Evolutionary conservation across 2,329 filamentous ascomycete species (phyloP), one percentile per base, ranked within the genome.

Genomic region (Ascochyta viciae-villosae): DNA sequence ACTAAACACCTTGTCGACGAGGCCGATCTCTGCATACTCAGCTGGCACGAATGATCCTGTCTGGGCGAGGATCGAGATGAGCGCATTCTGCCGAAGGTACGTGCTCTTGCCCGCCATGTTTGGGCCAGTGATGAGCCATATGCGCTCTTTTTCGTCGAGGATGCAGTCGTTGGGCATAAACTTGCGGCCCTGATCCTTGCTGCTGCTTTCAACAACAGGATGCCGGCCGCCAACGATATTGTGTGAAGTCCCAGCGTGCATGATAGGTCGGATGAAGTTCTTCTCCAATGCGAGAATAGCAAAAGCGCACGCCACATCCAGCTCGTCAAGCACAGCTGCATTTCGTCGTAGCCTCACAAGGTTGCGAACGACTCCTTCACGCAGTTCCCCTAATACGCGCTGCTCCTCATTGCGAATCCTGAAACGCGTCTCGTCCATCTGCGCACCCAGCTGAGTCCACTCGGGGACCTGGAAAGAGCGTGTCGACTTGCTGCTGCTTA

Each of bases 21-120:
- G 82, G 1, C 94, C 93, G 24, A 99, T 83, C 66, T 91, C 87
- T 3, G 92, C 94, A 73, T 91, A 90, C 23, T 89, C 85, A 0
- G 95, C 95, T 0, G 95, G 95, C 0, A 99, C 94, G 74, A 93
- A 98, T 59, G 89, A 93, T 10, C 95, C 95, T 2, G 92, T 88
- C 77, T 99, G 95, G 1, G 95, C 94, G 13, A 99, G 84, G 59
- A 99, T 91, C 0, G 91, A 92, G 65, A 98, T 96, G 47, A 99
- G 83, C 2, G 95, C 95, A 75, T 96, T 98, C 69, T 99, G 96
- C 0, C 95, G 89, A 5, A 99, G 82, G 71, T 96, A 99, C 0
- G 95, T 99, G 73, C 89, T 94, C 78, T 99, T 99, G 43, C 95
- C 95, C 1, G 89, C 95, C 95, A 99, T 99, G 77, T 99, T 99